Percentiles rank a stretch among this genome's conserved stretches.
These are phyloP conservation scores for Malassezia vespertilionis DNA, from an alignment of 1,284 basidiomycete genomes.

Conservation along the genomic window DNA sequence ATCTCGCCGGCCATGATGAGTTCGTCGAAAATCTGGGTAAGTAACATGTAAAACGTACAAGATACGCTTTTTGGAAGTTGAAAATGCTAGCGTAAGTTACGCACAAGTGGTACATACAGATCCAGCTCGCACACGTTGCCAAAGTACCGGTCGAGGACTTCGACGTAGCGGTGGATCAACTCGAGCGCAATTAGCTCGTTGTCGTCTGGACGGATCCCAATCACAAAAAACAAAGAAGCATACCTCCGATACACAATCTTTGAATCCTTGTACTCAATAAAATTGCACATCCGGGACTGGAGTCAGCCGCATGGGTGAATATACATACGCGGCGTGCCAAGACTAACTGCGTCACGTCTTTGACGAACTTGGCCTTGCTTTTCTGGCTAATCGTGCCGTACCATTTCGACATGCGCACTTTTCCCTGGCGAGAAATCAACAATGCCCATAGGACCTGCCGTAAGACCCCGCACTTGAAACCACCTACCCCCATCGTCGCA, in stretches of 20 bases:
- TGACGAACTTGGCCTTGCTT: slow-evolving; percentile 92
- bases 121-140: slow-evolving; percentile 59
- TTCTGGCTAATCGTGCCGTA: slow-evolving; percentile 90
- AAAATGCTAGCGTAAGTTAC: slow-evolving; percentile 29
- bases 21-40: slow-evolving; percentile 61
- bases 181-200: slow-evolving; percentile 88
- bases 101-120: slow-evolving; percentile 27
- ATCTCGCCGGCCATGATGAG: slow-evolving; percentile 94
- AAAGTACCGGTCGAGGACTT: slow-evolving; percentile 97
- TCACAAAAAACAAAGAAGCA: slow-evolving; percentile 95
- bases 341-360: slow-evolving; percentile 97
- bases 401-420: slow-evolving; percentile 97
- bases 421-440: slow-evolving; percentile 89
- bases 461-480: background rate
- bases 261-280: slow-evolving; percentile 84
- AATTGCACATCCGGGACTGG: slow-evolving; percentile 91
- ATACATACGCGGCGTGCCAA: slow-evolving; percentile 61
- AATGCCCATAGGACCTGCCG: slow-evolving; percentile 59
- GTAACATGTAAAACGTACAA: slow-evolving; percentile 12
- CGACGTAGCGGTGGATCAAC: slow-evolving; percentile 95
- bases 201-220: slow-evolving; percentile 75
- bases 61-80: slow-evolving; percentile 47
- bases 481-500: slow-evolving; percentile 10
- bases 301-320: slow-evolving; percentile 8
- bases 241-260: slow-evolving; percentile 90